Conservation (phyloP, 371 early-diverging fungal genomes). For the Mucor sp. region DNA sequence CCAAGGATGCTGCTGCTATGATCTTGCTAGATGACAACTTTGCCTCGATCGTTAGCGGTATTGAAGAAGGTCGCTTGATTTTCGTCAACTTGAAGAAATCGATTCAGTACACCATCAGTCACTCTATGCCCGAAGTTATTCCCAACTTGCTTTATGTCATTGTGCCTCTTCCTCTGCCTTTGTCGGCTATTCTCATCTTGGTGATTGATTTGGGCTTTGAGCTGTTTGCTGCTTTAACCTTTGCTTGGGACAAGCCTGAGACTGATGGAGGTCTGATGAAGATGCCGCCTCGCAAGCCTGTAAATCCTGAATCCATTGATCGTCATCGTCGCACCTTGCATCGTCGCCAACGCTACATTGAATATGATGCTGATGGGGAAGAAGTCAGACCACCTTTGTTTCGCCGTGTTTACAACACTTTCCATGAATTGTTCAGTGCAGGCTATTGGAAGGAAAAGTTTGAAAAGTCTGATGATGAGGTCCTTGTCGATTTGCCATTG, state of each 20-base stretch:
- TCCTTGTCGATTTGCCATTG: conserved; percentile 83
- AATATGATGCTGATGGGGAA: conserved; percentile 50
- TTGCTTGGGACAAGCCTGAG: conserved; percentile 95
- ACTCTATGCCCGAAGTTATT: conserved; percentile 84
- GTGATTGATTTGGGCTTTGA: conserved; percentile 95
- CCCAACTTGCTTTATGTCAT: conserved; percentile 84
- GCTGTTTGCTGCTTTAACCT: conserved; percentile 81
- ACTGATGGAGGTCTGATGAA: conserved; percentile 78
- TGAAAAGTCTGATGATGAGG: conserved; percentile 77
- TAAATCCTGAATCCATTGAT: conserved; percentile 72
- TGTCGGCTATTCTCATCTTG: conserved; percentile 84
- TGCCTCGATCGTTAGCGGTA: conserved; percentile 84
- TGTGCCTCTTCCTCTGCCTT: conserved; percentile 86
- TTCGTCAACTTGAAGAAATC: conserved; percentile 95
- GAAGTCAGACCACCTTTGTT: conserved; percentile 33
- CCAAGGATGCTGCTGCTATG: conserved; percentile 98
- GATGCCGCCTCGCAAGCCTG: conserved; percentile 88
- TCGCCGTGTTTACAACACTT: conserved; percentile 25
- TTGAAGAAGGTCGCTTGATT: conserved; percentile 94
- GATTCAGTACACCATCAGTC: conserved; percentile 89
- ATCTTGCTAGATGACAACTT: conserved; percentile 96
- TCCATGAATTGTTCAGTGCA: conserved; percentile 52
- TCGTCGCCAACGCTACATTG: conserved; percentile 46
- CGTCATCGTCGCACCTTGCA: conserved; percentile 60
- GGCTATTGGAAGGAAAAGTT: conserved; percentile 67